phyloP scores from a whole-genome alignment of 2,329 filamentous ascomycete genomes.

The Endocalyx cinctus region DNA sequence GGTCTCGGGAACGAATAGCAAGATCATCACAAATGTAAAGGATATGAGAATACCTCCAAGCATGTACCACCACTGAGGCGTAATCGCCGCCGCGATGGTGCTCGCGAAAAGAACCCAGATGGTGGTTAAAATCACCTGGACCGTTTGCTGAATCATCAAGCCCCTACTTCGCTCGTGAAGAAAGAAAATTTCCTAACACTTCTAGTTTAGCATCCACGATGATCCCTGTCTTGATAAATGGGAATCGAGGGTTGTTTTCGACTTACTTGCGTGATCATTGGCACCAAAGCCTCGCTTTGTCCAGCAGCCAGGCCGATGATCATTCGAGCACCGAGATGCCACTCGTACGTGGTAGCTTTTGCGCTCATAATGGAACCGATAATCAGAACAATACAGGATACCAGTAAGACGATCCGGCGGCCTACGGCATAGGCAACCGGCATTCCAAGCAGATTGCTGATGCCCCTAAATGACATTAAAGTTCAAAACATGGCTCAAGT shows the following conservation, averaged over 20 bases:
- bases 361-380: conserved; percentile 25
- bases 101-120: conserved; percentile 35
- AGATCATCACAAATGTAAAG: conserved; percentile 27
- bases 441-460: conserved; percentile 27
- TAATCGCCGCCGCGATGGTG: conserved; percentile 36
- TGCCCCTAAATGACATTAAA: conserved; percentile 19
- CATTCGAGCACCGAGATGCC: conserved; percentile 33
- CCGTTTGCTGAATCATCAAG: conserved; percentile 37
- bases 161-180: conserved; percentile 36
- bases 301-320: conserved; percentile 35
- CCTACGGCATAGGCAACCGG: conserved; percentile 31
- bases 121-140: conserved; percentile 33
- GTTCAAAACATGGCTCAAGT: too few species aligned
- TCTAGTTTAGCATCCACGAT: too few species aligned
- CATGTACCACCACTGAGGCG: conserved; percentile 38
- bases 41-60: conserved; percentile 32
- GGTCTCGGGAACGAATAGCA: conserved; percentile 38
- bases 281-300: conserved; percentile 37
- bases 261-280: conserved; percentile 29
- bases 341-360: conserved; percentile 24
- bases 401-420: conserved; percentile 27
- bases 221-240: too few species aligned
- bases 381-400: conserved; percentile 24
- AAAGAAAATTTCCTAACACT: conserved; percentile 40
- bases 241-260: too few species aligned